Conservation (phyloP, 176 grass and related monocot species). For the Carex pumila region DNA sequence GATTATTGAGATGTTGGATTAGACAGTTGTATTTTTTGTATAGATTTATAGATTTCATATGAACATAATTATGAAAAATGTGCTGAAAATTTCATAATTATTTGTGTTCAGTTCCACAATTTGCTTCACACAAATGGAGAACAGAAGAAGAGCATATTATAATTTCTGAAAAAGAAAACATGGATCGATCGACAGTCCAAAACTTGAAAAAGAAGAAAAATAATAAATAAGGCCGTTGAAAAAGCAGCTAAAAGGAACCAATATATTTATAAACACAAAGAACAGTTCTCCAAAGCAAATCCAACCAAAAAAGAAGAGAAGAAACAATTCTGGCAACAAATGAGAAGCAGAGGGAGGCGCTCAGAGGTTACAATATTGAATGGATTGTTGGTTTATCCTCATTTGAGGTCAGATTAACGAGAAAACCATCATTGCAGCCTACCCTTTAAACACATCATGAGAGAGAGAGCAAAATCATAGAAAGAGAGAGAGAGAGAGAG, state of each 20-base stretch:
- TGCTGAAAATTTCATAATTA: too few species aligned
- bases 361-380: background rate
- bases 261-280: background rate
- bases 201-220: background rate
- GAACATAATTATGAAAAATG: too few species aligned
- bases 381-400: background rate
- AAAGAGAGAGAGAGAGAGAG: background rate
- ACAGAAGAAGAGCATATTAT: too few species aligned
- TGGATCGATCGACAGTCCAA: background rate
- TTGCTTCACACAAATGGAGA: background rate
- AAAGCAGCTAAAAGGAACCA: background rate
- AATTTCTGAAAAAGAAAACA: background rate
- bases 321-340: background rate
- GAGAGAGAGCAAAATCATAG: background rate
- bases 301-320: background rate
- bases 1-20: too few species aligned
- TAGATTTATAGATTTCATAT: too few species aligned
- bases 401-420: conserved; percentile 1
- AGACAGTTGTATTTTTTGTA: too few species aligned
- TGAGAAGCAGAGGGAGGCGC: background rate
- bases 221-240: background rate
- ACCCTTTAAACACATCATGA: background rate
- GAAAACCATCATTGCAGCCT: background rate
- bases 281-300: background rate
- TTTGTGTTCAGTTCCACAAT: background rate